Evolutionary conservation across 306 rosid species (phyloP).

Genomic region (Astragalus membranaceus): DNA sequence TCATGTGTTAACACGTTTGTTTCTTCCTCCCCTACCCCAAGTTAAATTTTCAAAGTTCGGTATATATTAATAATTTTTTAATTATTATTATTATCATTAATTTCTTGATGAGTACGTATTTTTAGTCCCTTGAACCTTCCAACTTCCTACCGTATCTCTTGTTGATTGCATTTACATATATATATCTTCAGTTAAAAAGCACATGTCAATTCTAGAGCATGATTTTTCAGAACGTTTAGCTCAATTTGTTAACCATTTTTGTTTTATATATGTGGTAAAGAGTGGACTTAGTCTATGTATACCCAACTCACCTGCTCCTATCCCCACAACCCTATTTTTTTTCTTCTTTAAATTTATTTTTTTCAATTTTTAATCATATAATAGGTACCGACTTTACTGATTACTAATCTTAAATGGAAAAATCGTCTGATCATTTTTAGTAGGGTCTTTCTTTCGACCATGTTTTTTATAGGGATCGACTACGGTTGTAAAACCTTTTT

Average conservation of each 20-base stretch:
- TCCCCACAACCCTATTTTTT: background rate
- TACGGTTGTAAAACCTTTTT: no score
- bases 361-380: no score
- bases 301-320: slow-evolving; percentile 29
- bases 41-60: background rate
- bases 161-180: slow-evolving; percentile 11
- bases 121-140: slow-evolving; percentile 11
- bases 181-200: slow-evolving; percentile 14
- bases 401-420: no score
- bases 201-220: slow-evolving; percentile 26
- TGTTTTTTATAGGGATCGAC: no score
- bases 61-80: background rate
- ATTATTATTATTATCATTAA: background rate
- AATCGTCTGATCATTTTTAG: no score
- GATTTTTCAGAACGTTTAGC: slow-evolving; percentile 12
- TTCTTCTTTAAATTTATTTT: background rate
- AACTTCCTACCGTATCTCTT: slow-evolving; percentile 25
- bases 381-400: no score
- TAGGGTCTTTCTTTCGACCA: no score
- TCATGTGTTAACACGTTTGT: background rate
- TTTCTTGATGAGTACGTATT: background rate
- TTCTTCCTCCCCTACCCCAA: background rate
- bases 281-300: slow-evolving; percentile 30
- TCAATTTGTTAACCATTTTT: slow-evolving; percentile 28
- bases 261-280: slow-evolving; percentile 1